Conservation (phyloP, 2,329 filamentous ascomycete genomes). For the Aspergillus cejpii region DNA sequence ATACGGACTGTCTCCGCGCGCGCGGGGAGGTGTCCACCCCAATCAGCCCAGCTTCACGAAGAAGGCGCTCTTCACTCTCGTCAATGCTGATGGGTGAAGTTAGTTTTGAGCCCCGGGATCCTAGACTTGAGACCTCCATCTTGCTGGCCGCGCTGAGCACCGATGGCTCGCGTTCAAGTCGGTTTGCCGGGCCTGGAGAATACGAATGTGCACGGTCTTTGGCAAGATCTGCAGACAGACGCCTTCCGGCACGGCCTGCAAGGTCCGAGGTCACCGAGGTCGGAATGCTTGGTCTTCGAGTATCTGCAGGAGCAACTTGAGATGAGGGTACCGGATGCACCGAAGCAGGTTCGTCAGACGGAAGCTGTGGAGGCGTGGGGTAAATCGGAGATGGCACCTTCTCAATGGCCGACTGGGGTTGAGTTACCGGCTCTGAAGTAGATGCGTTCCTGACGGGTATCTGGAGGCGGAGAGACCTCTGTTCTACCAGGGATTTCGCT, state of each 20-base stretch:
- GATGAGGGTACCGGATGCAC: slow-evolving; percentile 19
- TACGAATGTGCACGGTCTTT: slow-evolving; percentile 26
- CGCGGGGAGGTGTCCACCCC: slow-evolving; percentile 44
- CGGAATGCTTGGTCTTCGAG: slow-evolving; percentile 29
- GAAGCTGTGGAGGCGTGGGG: slow-evolving; percentile 9
- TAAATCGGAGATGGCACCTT: slow-evolving; percentile 11
- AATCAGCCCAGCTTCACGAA: slow-evolving; percentile 62
- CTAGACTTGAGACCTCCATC: slow-evolving; percentile 32
- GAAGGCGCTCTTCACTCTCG: slow-evolving; percentile 59
- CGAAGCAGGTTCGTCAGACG: slow-evolving; percentile 12
- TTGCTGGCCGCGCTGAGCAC: slow-evolving; percentile 34
- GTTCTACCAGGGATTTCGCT: slow-evolving; percentile 27
- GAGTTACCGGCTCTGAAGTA: slow-evolving; percentile 12
- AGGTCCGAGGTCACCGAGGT: slow-evolving; percentile 29
- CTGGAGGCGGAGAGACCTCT: slow-evolving; percentile 13
- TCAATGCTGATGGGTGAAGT: slow-evolving; percentile 46
- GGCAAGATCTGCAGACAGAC: slow-evolving; percentile 21
- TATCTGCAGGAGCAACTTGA: slow-evolving; percentile 19
- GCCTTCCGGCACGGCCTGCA: slow-evolving; percentile 20
- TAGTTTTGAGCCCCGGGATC: slow-evolving; percentile 30
- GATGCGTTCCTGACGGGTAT: slow-evolving; percentile 13
- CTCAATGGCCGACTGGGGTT: slow-evolving; percentile 2
- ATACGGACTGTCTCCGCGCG: slow-evolving; percentile 36
- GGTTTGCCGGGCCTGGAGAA: slow-evolving; percentile 21
- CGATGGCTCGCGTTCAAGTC: slow-evolving; percentile 35